These are phyloP conservation scores for Phytophthora pisi DNA, from an alignment of 352 stramenopile species.

Conservation along the genomic window DNA sequence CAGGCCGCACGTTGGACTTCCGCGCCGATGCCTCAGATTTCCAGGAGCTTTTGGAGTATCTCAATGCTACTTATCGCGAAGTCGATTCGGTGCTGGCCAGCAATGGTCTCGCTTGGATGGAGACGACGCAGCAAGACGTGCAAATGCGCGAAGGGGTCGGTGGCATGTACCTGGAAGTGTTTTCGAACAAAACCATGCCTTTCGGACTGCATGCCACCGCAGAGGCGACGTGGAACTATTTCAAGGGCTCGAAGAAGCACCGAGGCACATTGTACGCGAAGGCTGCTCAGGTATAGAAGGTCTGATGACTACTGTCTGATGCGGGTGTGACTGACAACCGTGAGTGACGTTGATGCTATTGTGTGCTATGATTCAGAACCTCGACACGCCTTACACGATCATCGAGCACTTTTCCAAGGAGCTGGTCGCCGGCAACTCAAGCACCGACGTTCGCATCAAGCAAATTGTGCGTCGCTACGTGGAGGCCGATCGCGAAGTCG, in stretches of 20 bases:
- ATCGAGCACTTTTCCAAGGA: conserved; percentile 69
- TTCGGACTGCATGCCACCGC: conserved; percentile 33
- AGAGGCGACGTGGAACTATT: conserved; percentile 42
- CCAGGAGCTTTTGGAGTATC: conserved; percentile 27
- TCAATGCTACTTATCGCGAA: conserved; percentile 29
- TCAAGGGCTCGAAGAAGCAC: conserved; percentile 45
- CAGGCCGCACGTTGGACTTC: conserved; percentile 22
- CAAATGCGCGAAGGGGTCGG: conserved; percentile 31
- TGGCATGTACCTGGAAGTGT: conserved; percentile 39
- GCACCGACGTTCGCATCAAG: conserved; percentile 56
- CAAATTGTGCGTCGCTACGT: conserved; percentile 69
- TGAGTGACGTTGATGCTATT: neutral
- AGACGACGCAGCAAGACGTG: conserved; percentile 32
- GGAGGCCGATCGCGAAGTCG: conserved; percentile 60
- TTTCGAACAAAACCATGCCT: conserved; percentile 37
- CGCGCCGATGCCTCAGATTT: conserved; percentile 31
- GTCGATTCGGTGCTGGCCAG: conserved; percentile 31
- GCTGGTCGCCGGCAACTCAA: conserved; percentile 53
- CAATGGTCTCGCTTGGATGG: conserved; percentile 36
- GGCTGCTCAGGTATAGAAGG: conserved; percentile 29
- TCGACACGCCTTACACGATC: conserved; percentile 56
- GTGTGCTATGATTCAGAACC: conserved; percentile 14
- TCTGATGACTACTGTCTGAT: neutral
- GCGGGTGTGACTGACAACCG: neutral
- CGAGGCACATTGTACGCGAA: conserved; percentile 41